Percentiles rank a stretch among this genome's conserved stretches.
Evolutionary conservation across 164 flowering plant genomes (phyloP).

Genomic region (Umbellularia californica): DNA sequence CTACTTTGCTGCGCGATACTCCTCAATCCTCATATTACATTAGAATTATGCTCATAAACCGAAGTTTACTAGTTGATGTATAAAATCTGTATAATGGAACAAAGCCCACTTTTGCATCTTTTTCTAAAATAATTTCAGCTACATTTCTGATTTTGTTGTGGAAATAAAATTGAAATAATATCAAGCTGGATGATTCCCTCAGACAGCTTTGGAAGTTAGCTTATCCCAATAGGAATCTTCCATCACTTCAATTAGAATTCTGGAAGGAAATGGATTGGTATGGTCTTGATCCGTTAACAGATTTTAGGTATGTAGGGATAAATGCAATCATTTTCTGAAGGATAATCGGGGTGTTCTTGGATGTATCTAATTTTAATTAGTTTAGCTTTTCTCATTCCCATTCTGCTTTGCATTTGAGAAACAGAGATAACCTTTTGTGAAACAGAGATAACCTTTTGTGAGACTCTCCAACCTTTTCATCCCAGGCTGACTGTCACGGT

Average conservation of each 20-base stretch:
- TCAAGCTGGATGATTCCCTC: no score
- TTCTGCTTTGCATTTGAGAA: no score
- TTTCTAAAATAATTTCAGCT: no score
- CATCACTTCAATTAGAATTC: constrained; percentile 74
- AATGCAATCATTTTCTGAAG: not conserved
- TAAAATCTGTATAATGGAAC: no score
- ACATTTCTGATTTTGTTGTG: no score
- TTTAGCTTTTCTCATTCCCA: not conserved
- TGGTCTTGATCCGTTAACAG: constrained; percentile 94
- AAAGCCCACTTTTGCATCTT: no score
- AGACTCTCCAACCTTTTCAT: not conserved
- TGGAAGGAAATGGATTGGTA: constrained; percentile 99
- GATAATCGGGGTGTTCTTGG: not conserved
- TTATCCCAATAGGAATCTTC: constrained; percentile 68
- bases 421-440: not conserved
- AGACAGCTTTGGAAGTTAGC: no score
- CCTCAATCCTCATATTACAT: no score
- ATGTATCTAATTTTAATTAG: not conserved
- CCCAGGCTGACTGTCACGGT: not conserved
- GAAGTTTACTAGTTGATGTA: no score
- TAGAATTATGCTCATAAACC: no score
- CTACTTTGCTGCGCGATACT: no score
- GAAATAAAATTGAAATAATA: no score
- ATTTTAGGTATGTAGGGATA: constrained; percentile 60
- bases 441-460: not conserved